These are phyloP conservation scores for Linnemannia zychae DNA, from an alignment of 192 early-diverging fungal species.

Conservation along the genomic window DNA sequence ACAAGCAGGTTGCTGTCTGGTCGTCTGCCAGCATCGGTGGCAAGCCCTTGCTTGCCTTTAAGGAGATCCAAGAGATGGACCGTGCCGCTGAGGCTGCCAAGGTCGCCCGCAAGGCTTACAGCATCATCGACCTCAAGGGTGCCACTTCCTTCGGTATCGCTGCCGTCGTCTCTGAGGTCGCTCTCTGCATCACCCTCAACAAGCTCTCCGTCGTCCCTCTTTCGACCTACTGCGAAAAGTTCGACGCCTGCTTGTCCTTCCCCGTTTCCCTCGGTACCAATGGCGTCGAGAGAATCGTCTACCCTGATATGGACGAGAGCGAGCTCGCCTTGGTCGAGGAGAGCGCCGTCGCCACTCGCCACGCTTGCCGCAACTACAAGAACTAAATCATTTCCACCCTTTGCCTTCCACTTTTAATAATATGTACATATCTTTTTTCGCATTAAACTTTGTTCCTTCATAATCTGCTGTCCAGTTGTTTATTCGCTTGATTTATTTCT, in stretches of 20 bases:
- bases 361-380: conserved; percentile 65
- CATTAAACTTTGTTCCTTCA: not conserved
- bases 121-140: conserved; percentile 89
- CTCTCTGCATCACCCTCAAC: conserved; percentile 78
- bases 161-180: conserved; percentile 78
- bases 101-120: conserved; percentile 81
- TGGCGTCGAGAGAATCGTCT: conserved; percentile 80
- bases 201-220: conserved; percentile 78
- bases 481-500: not conserved
- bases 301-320: conserved; percentile 70
- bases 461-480: not conserved
- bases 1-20: conserved; percentile 90
- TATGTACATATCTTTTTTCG: not conserved
- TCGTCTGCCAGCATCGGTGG: conserved; percentile 79
- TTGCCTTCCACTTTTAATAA: not conserved
- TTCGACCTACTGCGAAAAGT: conserved; percentile 73
- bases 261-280: conserved; percentile 81
- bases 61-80: conserved; percentile 71
- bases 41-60: conserved; percentile 73
- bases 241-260: conserved; percentile 78
- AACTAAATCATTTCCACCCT: conserved; percentile 9
- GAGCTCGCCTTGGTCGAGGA: conserved; percentile 70
- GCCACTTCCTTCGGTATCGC: conserved; percentile 90
- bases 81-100: conserved; percentile 66
- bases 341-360: conserved; percentile 68